Evolutionary conservation across 306 rosid species (phyloP), one percentile per base, ranked within the genome.

Genomic region (Sindora glabra): DNA sequence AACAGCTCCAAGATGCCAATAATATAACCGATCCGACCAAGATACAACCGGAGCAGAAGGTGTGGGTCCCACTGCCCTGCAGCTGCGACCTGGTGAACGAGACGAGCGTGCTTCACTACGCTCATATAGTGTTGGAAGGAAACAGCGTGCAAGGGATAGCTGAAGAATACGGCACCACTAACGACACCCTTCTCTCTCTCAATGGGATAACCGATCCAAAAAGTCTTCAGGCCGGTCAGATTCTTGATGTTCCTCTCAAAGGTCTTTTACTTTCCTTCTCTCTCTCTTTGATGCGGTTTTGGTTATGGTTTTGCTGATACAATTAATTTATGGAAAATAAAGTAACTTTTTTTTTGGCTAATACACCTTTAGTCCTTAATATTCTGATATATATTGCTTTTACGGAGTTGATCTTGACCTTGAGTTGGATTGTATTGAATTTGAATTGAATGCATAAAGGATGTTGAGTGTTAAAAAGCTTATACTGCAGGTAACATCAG

Each of bases 1-100:
- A n/a, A 18, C 69, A 83, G 62, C 81, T 92, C 56, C 68, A 65
- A 15, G 11, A 0, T 3, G 82, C 58, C 0, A 92, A 81, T 60
- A 17, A 44, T 0, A 19, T 92, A 0, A 0, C 71, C 0, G 16
- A 83, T 38, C 14, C 72, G 11, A 5, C 19, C 8, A 2, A 13
- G 7, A 91, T 91, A 16, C 0, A 0, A 0, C 6, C 24, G 0
- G 92, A 88, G 3, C 77, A 62, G 68, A 2, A 33, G 10, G 17
- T 91, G 53, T 53, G 64, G 81, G 81, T 91, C 61, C 98, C 98
- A 0, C 57, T 92, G 42, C 98, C 96, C 0, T 92, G 98, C 44
- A 88, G 98, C 81, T 88, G 96, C 54, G 98, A 92, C 14, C n/a
- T 37, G 5, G 92, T 86, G 70, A 62, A 22, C 14, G 86, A 64